A percentile compares a stretch with the other conserved stretches of the same genome.
Evolutionary conservation across 805 yeast species (phyloP).

Genomic region (Cyberlindnera xylosilytica): DNA sequence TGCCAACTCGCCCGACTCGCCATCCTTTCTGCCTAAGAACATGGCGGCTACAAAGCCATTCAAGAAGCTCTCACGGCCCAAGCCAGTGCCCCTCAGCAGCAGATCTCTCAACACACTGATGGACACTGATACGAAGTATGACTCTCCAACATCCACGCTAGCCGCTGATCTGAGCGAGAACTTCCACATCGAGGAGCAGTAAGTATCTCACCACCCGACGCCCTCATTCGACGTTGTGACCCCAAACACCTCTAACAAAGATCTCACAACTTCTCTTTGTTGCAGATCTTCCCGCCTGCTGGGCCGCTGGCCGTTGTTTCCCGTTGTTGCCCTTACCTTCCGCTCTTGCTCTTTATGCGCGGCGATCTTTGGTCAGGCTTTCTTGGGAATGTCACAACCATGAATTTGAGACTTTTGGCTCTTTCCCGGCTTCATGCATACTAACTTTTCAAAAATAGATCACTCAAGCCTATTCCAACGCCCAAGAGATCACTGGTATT

Average conservation of each 20-base stretch:
- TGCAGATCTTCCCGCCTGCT: neutral
- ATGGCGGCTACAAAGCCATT: conserved; percentile 13
- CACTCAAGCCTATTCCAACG: conserved; percentile 12
- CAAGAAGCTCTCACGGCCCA: conserved; percentile 20
- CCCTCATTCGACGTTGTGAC: neutral
- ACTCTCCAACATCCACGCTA: conserved; percentile 36
- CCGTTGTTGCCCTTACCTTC: conserved; percentile 2
- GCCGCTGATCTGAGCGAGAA: conserved; percentile 37
- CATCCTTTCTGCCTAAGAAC: conserved; percentile 23
- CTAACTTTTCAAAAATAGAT: conserved; percentile 8
- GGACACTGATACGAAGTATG: conserved; percentile 25
- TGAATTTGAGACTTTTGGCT: neutral
- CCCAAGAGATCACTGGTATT: conserved; percentile 20
- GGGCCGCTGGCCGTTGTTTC: too few species aligned
- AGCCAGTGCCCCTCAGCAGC: conserved; percentile 14
- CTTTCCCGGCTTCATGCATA: neutral
- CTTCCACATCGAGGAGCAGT: conserved; percentile 32
- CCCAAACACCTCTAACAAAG: too few species aligned
- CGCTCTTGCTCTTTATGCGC: neutral
- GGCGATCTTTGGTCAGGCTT: too few species aligned
- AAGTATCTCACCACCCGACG: conserved; percentile 11
- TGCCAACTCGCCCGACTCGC: conserved; percentile 26
- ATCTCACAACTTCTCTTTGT: too few species aligned
- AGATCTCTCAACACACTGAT: conserved; percentile 14
- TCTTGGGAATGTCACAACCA: conserved; percentile 1